Evolutionary conservation across 305 asterid genomes (phyloP).

Genomic region (Fraxinus velutina): DNA sequence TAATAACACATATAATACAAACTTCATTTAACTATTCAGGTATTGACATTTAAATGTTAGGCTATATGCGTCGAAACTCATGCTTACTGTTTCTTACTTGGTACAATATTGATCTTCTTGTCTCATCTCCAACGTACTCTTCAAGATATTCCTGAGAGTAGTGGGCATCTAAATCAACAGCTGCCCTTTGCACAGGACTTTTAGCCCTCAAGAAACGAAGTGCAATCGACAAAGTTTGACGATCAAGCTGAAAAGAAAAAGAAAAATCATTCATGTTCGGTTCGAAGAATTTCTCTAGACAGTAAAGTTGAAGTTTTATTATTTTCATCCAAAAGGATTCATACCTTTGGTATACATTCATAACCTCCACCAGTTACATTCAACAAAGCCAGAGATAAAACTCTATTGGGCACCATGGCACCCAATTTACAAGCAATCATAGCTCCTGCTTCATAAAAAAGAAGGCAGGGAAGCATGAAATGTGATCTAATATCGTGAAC

Average conservation of each 20-base stretch:
- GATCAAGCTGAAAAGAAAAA: slow-evolving; percentile 70
- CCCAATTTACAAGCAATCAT: slow-evolving; percentile 95
- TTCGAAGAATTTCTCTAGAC: not conserved
- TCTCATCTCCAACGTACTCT: slow-evolving; percentile 64
- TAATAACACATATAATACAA: not conserved
- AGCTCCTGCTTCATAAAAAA: slow-evolving; percentile 59
- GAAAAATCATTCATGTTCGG: not conserved
- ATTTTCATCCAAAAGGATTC: not conserved
- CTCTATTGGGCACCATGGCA: slow-evolving; percentile 70
- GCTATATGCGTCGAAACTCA: not conserved
- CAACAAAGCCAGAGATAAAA: slow-evolving; percentile 76
- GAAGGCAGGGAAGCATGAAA: slow-evolving; percentile 3
- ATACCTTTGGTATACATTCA: slow-evolving; percentile 90
- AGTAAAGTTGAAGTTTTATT: not conserved
- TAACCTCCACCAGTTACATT: slow-evolving; percentile 98
- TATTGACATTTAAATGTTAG: not conserved
- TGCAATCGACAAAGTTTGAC: slow-evolving; percentile 70
- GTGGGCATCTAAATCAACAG: slow-evolving; percentile 95
- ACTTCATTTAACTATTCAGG: not conserved
- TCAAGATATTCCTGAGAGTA: slow-evolving; percentile 93
- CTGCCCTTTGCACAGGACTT: slow-evolving; percentile 96
- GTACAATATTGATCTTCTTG: slow-evolving; percentile 76
- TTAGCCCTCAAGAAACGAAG: slow-evolving; percentile 84
- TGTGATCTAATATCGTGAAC: not conserved
- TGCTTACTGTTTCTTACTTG: slow-evolving; percentile 54